Evolutionary conservation across 306 rosid genomes (phyloP), one percentile per base, ranked within the genome.

Genomic region (Gastrolobium villosum): DNA sequence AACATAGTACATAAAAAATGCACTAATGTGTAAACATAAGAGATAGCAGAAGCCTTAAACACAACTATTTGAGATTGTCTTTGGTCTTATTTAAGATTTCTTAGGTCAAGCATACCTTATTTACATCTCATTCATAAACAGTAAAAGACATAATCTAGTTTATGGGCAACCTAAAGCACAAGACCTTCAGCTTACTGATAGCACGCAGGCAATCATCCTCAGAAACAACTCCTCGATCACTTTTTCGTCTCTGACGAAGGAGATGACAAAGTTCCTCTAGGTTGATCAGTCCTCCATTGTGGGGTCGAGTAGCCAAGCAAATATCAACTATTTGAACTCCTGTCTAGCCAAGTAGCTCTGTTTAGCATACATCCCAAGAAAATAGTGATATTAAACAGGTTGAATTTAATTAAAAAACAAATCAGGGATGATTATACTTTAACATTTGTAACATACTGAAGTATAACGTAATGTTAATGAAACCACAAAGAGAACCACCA

Each of bases 181-280:
- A 85, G 76, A 94, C 99, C 99, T 95, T 95, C 74, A 95, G 91
- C 79, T 95, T 95, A 71, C 97, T 89, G 66, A 92, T 91, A 81
- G 98, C 98, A 60, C 98, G 95, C 71, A 95, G 70, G 87, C 97
- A 92, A 80, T 95, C 99, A 86, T 95, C 99, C 83, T 92, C 99
- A 6, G 99, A 89, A 69, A 95, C 91, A 80, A 88, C 88, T 86
- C 89, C 99, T 13, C 98, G 91, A 11, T 89, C 97, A 80, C 82
- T 89, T 87, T 87, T 95, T 62, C 97, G 86, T 77, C 90, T 87
- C 76, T 79, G 93, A 35, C 89, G 88, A 75, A 95, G 97, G 71
- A 91, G 77, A 66, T 68, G 78, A 77, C 99, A 92, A 59, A 95
- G 98, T 49, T 92, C 99, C 39, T 85, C 92, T 72, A 95, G 85